These are phyloP conservation scores for Linum trigynum DNA, from an alignment of 345 rosid genomes.

Conservation along the genomic window DNA sequence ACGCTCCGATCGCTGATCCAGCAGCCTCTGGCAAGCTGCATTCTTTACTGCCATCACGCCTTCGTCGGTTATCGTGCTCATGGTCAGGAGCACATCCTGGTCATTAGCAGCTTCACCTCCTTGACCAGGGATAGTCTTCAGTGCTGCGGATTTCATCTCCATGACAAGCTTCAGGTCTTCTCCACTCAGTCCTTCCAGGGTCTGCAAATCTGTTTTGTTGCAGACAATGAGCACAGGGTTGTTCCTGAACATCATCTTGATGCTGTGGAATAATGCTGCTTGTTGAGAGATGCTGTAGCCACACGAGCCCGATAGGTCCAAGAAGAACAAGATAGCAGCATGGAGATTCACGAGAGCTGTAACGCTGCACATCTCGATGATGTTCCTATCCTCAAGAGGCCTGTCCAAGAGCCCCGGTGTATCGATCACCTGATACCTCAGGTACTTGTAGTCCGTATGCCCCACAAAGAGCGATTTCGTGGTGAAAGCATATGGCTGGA, in stretches of 20 bases:
- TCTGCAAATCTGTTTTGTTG: constrained; percentile 93
- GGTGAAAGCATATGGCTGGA: constrained; percentile 14
- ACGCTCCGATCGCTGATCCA: constrained; percentile 75
- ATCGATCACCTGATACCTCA: too few species aligned
- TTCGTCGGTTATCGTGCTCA: constrained; percentile 80
- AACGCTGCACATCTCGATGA: too few species aligned
- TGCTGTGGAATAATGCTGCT: constrained; percentile 86
- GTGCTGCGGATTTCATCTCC: constrained; percentile 78
- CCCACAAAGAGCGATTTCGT: too few species aligned
- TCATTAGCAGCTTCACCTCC: constrained; percentile 49
- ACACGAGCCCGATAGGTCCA: constrained; percentile 84
- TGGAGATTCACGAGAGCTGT: too few species aligned
- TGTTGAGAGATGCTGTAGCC: constrained; percentile 96
- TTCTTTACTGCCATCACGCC: constrained; percentile 80
- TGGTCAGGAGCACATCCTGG: constrained; percentile 55
- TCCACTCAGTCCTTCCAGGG: constrained; percentile 59
- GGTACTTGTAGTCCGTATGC: too few species aligned
- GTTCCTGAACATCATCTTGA: constrained; percentile 80
- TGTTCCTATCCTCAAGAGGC: too few species aligned
- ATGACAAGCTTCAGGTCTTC: constrained; percentile 61
- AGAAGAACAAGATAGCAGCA: constrained; percentile 61
- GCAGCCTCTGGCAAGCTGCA: constrained; percentile 79
- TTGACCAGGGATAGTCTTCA: constrained; percentile 57
- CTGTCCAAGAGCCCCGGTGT: too few species aligned
- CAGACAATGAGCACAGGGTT: constrained; percentile 86